Conservation (phyloP, 2,329 filamentous ascomycete species). For the Tolypocladium tundrense region DNA sequence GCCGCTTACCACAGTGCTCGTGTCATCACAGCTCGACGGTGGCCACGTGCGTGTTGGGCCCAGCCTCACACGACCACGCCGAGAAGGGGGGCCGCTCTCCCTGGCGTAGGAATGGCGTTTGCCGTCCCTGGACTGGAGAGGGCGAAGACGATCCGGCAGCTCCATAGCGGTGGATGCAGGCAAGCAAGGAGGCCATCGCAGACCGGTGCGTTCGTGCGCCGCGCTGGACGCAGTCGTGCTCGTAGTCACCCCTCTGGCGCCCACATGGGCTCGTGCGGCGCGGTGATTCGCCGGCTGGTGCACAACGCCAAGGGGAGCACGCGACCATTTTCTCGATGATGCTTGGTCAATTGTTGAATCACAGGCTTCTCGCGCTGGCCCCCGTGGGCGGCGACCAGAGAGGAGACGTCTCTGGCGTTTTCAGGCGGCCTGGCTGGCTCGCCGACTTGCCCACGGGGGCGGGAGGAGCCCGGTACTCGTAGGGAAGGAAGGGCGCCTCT, state of each 20-base stretch:
- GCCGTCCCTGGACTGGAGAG: background rate
- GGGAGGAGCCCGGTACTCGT: background rate
- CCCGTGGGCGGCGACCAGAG: background rate
- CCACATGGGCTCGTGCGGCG: slow-evolving; percentile 22
- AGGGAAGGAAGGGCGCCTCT: background rate
- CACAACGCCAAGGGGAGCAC: slow-evolving; percentile 20
- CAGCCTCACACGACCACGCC: slow-evolving; percentile 1
- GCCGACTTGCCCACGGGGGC: background rate
- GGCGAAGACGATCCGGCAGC: background rate
- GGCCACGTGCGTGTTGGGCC: slow-evolving; percentile 6
- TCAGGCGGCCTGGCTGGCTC: background rate
- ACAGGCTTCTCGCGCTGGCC: background rate
- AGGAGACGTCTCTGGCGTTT: background rate
- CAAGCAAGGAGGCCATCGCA: background rate
- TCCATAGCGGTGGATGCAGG: background rate
- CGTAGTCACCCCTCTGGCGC: background rate
- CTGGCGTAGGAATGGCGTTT: background rate
- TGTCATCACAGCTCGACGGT: background rate
- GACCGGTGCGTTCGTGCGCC: background rate
- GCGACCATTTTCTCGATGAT: slow-evolving; percentile 33
- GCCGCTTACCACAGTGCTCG: background rate
- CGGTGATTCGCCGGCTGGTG: slow-evolving; percentile 20
- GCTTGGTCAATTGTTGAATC: slow-evolving; percentile 25
- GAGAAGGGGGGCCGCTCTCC: background rate
- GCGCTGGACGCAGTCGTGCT: background rate